phyloP scores from a whole-genome alignment of 768 basidiomycete species.

The Coprinopsis cinerea region DNA sequence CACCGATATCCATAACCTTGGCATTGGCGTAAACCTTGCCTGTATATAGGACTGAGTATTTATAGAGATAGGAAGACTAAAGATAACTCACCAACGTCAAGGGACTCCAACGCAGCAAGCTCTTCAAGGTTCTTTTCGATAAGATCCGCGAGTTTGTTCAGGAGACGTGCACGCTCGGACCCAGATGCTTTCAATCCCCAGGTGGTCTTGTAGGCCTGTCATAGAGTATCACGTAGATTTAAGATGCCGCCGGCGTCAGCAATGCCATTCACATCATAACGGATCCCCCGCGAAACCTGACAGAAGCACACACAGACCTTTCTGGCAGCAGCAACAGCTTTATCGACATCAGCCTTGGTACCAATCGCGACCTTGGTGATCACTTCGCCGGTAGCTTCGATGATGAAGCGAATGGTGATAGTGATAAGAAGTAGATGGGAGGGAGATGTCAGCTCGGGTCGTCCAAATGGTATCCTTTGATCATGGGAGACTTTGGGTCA shows the following conservation, averaged over 20 bases:
- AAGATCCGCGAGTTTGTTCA: constrained; percentile 58
- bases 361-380: constrained; percentile 55
- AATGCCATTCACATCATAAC: not conserved
- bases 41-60: too few species aligned
- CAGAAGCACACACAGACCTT: constrained; percentile 28
- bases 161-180: constrained; percentile 42
- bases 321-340: constrained; percentile 64
- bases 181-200: constrained; percentile 68
- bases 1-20: constrained; percentile 41
- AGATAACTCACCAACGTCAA: constrained; percentile 51
- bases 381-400: constrained; percentile 55
- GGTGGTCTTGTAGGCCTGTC: constrained; percentile 39
- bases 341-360: constrained; percentile 66
- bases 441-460: too few species aligned
- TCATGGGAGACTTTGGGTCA: not conserved
- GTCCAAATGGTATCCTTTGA: constrained; percentile 7
- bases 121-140: constrained; percentile 58
- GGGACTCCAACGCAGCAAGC: constrained; percentile 67
- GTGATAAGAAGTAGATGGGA: not conserved
- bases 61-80: not conserved
- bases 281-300: not conserved
- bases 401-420: not conserved
- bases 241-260: not conserved
- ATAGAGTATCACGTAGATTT: not conserved
- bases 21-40: constrained; percentile 52